phyloP scores from a whole-genome alignment of 1,284 basidiomycete species.

The Cryptococcus jaspeensis region DNA sequence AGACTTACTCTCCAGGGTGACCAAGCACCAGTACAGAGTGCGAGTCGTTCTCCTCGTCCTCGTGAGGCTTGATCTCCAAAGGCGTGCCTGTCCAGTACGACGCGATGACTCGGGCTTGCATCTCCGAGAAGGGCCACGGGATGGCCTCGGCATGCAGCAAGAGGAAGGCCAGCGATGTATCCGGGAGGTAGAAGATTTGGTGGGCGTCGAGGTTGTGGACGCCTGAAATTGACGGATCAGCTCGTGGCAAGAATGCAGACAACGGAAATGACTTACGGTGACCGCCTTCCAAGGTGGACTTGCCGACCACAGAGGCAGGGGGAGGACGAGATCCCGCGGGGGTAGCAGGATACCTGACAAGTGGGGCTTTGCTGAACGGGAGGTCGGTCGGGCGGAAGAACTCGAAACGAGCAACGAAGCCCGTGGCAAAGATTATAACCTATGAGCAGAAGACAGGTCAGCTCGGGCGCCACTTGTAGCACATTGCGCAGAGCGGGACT shows the following conservation, averaged over 20 bases:
- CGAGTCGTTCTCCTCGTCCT: conserved; percentile 15
- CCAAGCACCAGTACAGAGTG: conserved; percentile 13
- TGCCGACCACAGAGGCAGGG: not conserved
- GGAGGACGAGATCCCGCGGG: not conserved
- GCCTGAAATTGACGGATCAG: not conserved
- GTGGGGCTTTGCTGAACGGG: conserved; percentile 9
- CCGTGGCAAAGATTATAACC: conserved; percentile 17
- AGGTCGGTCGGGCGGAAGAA: conserved; percentile 10
- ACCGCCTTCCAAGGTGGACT: conserved; percentile 9
- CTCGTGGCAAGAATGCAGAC: not conserved
- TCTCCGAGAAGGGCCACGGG: conserved; percentile 16
- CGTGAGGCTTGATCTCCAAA: conserved; percentile 8
- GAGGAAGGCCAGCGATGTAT: conserved; percentile 13
- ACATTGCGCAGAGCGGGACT: not conserved
- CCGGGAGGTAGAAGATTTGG: conserved; percentile 16
- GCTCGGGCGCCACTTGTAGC: not conserved
- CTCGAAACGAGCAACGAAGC: conserved; percentile 13
- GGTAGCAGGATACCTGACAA: conserved; percentile 3
- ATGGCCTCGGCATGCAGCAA: conserved; percentile 17
- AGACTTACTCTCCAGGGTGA: conserved; percentile 17
- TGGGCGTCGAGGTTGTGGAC: conserved; percentile 15
- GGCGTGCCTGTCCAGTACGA: conserved; percentile 12
- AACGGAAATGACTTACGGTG: conserved; percentile 3
- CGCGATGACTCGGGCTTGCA: conserved; percentile 14
- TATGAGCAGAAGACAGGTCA: not conserved